These are phyloP conservation scores for Trypanosoma conorhini DNA, from an alignment of 208 protist species.

Conservation along the genomic window DNA sequence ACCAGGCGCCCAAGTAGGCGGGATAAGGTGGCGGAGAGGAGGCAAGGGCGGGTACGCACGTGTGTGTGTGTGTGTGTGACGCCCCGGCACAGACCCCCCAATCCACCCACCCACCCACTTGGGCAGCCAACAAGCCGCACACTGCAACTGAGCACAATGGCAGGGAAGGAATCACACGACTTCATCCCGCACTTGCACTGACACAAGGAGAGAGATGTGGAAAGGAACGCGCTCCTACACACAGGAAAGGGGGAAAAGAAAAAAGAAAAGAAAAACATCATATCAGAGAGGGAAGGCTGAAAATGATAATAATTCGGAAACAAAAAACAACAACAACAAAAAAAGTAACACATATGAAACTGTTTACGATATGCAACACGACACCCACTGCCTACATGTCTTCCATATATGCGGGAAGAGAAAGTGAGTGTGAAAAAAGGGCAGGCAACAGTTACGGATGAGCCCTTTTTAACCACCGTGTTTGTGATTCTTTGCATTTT, in stretches of 20 bases:
- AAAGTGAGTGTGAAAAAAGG: constrained; percentile 9
- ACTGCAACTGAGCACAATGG: no score
- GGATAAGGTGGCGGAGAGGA: background rate
- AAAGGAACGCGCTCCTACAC: constrained; percentile 2
- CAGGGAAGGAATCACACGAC: background rate
- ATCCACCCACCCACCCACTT: no score
- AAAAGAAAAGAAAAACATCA: background rate
- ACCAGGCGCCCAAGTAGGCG: background rate
- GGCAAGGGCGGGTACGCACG: background rate
- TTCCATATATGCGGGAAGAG: background rate
- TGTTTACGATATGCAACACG: background rate
- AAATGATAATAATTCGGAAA: background rate
- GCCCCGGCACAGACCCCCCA: background rate
- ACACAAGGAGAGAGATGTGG: constrained; percentile 11
- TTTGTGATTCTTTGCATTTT: background rate
- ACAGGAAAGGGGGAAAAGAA: constrained; percentile 23
- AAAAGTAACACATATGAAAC: background rate
- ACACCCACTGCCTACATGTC: background rate
- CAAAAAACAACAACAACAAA: no score
- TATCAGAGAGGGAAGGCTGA: background rate
- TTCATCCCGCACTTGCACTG: background rate
- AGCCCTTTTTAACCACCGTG: background rate
- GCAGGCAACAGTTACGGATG: constrained; percentile 4
- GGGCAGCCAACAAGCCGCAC: background rate
- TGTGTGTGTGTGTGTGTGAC: background rate